Evolutionary conservation across 1,139 yeast genomes (phyloP).

Genomic region (Suhomyces wounanorum): DNA sequence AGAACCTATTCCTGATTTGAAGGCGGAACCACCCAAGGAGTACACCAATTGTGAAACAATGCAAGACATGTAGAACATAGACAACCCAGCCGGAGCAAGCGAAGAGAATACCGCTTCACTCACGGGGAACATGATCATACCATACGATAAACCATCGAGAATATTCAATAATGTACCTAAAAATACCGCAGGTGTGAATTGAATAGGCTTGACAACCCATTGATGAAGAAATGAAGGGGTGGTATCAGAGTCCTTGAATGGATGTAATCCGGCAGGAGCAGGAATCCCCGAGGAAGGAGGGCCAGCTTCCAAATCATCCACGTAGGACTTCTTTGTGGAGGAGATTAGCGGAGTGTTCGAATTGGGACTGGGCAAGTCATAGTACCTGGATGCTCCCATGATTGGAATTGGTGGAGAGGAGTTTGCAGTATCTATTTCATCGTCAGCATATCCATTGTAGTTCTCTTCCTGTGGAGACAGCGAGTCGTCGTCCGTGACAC

Average conservation of each 20-base stretch:
- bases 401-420: conserved; percentile 32
- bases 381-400: neutral
- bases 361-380: neutral
- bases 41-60: conserved; percentile 83
- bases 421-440: conserved; percentile 10
- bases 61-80: conserved; percentile 92
- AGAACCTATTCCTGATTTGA: conserved; percentile 87
- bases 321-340: conserved; percentile 2
- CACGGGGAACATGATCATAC: conserved; percentile 95
- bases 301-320: conserved; percentile 8
- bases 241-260: neutral
- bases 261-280: neutral
- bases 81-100: conserved; percentile 85
- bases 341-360: conserved; percentile 5
- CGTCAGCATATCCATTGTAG: conserved; percentile 9
- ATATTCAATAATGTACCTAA: conserved; percentile 83
- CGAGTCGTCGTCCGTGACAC: conserved; percentile 49
- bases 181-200: conserved; percentile 75
- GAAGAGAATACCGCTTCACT: conserved; percentile 74
- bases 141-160: conserved; percentile 91
- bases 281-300: neutral
- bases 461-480: conserved; percentile 1
- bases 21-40: conserved; percentile 88
- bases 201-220: conserved; percentile 39
- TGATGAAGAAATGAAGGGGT: conserved; percentile 16